Base-by-base conservation (phyloP, 371 early-diverging fungal species). In the Catenaria anguillulae region DNA sequence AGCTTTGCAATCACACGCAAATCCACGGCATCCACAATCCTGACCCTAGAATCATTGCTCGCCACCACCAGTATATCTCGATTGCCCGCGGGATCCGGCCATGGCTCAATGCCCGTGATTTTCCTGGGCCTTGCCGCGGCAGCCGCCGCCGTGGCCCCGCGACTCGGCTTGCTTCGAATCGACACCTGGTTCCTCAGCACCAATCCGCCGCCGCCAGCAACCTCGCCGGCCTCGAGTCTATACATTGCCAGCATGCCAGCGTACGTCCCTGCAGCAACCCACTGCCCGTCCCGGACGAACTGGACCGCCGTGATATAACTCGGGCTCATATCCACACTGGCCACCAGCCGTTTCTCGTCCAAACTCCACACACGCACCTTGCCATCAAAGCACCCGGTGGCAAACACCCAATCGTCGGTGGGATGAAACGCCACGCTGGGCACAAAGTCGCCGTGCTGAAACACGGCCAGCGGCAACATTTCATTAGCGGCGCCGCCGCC, bases 331-430 rank as follows among this genome's bases (percentile, higher is more conserved):
- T 72, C 74, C 55, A 73, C 70, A 71, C 74, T 75, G 36, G 60
- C 56, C 13, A 56, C 29, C 4, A 80, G 74, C 34, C 62, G 58
- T 62, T 72, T 76, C 19, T 74, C 74, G 3, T 61, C 59, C 17
- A 77, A 62, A 29, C 68, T 68, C 81, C 81, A 80, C 35, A 77
- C 26, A 5, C 77, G 67, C 26, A 80, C 42, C 19, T 72, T 66
- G 0, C 71, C 60, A 55, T 77, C 77, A 15, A 75, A 63, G 10
- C 68, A 68, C 1, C 75, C 76, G 19, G 68, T 63, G 5, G 73
- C 42, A 34, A 80, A 71, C 42, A 58, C 66, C 4, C 71, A 64
- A 46, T 76, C 74, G 63, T 80, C 78, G 6, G 40, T 35, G 4
- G 78, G 78, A 59, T 77, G 78, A 46, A 80, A 80, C 6, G 65